Base-by-base conservation (phyloP, 2,329 filamentous ascomycete genomes). In the Thermoascus crustaceus region DNA sequence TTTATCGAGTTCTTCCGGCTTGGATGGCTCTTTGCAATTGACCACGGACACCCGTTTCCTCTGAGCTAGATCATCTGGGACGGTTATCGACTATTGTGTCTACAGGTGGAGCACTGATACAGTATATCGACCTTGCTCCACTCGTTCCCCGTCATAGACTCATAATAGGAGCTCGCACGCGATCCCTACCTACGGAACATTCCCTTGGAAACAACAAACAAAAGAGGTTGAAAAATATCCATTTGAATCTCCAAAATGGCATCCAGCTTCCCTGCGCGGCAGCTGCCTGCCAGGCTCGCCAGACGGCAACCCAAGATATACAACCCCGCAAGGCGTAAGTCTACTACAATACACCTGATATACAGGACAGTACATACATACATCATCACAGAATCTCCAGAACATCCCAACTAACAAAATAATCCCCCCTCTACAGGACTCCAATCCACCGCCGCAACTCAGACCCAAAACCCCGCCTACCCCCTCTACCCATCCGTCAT, bases 401-500 rank as follows among this genome's bases (percentile, higher is more conserved):
- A 24, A 13, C 22, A 22, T 32, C 24, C 10, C 13, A 17, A 23
- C n/a, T 20, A 24, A 32, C 16, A 33, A 37, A 48, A 39, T 48
- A n/a, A 13, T 19, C 2, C 9, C 24, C 11, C 11, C 16, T 18
- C 1, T 17, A 26, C 25, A 63, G 60, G 59, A 42, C 46, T 63
- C 23, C 47, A 55, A 43, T 60, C 58, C 24, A 55, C 56, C 34
- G 50, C 57, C 23, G 47, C 57, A 20, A 34, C 45, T 20, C 52
- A 57, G 37, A 52, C 48, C 34, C 61, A 64, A 36, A 68, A 67
- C 44, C 59, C 60, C 40, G 61, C 57, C 38, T 69, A 69, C 50
- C 68, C 67, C 22, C 63, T 71, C 32, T 70, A 71, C 50, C 91
- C 89, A 13, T 94, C 91, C 2, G 87, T 96, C 35, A 73, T 77